phyloP scores from a whole-genome alignment of 2,329 filamentous ascomycete species.

The Penicillium sp. region DNA sequence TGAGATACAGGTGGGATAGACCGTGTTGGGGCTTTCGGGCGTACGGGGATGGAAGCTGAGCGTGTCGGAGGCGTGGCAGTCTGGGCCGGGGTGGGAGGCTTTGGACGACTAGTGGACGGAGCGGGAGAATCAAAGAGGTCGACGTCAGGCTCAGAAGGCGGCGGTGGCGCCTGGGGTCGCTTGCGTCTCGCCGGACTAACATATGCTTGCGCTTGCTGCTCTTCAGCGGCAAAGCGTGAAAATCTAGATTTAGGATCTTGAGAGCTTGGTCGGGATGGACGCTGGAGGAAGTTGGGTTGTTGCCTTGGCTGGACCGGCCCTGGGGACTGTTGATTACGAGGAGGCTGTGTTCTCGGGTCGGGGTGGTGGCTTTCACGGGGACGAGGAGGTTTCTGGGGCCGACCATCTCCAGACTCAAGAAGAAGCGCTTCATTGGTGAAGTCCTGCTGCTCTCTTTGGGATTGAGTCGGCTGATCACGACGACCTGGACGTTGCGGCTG shows the following conservation, averaged over 20 bases:
- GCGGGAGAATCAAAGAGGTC: slow-evolving; percentile 62
- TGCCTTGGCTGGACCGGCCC: slow-evolving; percentile 26
- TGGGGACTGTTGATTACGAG: slow-evolving; percentile 25
- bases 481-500: slow-evolving; percentile 20
- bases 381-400: slow-evolving; percentile 31
- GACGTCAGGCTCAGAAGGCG: slow-evolving; percentile 50
- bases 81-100: slow-evolving; percentile 36
- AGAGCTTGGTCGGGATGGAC: slow-evolving; percentile 40
- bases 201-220: slow-evolving; percentile 79
- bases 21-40: slow-evolving; percentile 51
- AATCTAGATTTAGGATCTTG: slow-evolving; percentile 61
- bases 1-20: slow-evolving; percentile 65
- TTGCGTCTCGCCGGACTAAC: slow-evolving; percentile 82
- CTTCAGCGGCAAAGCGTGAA: slow-evolving; percentile 71
- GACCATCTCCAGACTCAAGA: slow-evolving; percentile 33
- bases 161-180: slow-evolving; percentile 51
- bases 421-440: slow-evolving; percentile 61
- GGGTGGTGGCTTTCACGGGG: slow-evolving; percentile 24
- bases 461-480: slow-evolving; percentile 22
- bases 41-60: slow-evolving; percentile 45
- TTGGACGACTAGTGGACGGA: slow-evolving; percentile 30
- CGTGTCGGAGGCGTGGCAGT: slow-evolving; percentile 45
- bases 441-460: slow-evolving; percentile 21
- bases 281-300: slow-evolving; percentile 59
- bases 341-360: slow-evolving; percentile 20